Percentiles rank a stretch among this genome's conserved stretches.
Conservation (phyloP, 805 yeast genomes). For the Torulaspora microellipsoides region DNA sequence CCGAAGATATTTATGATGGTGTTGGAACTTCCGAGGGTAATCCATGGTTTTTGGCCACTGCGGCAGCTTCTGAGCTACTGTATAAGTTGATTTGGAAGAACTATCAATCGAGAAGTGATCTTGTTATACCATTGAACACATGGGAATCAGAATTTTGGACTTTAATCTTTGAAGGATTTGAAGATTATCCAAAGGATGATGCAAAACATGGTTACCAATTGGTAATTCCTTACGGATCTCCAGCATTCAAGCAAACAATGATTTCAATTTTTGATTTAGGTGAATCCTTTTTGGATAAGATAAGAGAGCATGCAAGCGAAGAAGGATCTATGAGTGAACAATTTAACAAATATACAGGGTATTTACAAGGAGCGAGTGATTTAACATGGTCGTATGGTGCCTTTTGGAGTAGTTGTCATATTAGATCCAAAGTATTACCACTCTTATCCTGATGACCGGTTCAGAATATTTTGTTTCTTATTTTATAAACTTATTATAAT, state of each 20-base stretch:
- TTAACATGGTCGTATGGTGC: slow-evolving; percentile 91
- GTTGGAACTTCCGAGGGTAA: slow-evolving; percentile 69
- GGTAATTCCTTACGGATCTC: slow-evolving; percentile 31
- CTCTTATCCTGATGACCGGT: not conserved
- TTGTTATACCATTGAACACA: slow-evolving; percentile 36
- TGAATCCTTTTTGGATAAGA: slow-evolving; percentile 60
- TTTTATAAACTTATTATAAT: not conserved
- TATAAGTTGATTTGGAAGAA: slow-evolving; percentile 50
- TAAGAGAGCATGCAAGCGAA: slow-evolving; percentile 55
- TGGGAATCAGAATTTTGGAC: slow-evolving; percentile 27
- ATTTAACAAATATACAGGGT: slow-evolving; percentile 75
- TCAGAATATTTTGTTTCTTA: not conserved
- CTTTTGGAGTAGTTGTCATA: slow-evolving; percentile 61
- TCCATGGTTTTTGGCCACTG: slow-evolving; percentile 87
- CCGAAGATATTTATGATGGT: slow-evolving; percentile 88
- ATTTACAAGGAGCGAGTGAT: slow-evolving; percentile 79
- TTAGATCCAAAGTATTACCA: slow-evolving; percentile 42
- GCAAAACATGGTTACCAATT: slow-evolving; percentile 14
- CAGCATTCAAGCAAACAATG: slow-evolving; percentile 45
- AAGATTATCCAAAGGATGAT: slow-evolving; percentile 6
- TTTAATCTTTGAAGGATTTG: slow-evolving; percentile 17
- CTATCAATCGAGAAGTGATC: slow-evolving; percentile 38
- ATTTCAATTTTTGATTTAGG: slow-evolving; percentile 48
- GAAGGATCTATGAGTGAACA: slow-evolving; percentile 83
- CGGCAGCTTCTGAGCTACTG: slow-evolving; percentile 60